Evolutionary conservation across 176 grass and related monocot species (phyloP).

Genomic region (Oryza brachyantha): DNA sequence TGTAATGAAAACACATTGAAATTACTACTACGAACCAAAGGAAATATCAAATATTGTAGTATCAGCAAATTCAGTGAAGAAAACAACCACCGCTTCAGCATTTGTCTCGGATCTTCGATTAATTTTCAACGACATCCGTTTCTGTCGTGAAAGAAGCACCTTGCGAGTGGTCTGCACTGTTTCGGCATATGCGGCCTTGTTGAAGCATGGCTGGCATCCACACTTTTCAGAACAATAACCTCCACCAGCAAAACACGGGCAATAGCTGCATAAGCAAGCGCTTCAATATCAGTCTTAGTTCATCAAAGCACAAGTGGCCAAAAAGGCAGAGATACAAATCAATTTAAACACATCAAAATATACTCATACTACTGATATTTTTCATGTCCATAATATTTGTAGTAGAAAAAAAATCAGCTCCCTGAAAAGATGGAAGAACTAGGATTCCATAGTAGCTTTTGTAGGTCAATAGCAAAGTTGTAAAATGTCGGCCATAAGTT

Average conservation of each 20-base stretch:
- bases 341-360: conserved; percentile 2
- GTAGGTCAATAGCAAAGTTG: not conserved
- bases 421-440: not conserved
- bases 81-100: conserved; percentile 47
- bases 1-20: conserved; percentile 4
- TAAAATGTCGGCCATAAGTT: not conserved
- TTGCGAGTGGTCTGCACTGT: conserved; percentile 62
- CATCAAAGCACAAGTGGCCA: not conserved
- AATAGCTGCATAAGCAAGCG: conserved; percentile 43
- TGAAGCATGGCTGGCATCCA: conserved; percentile 55
- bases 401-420: not conserved
- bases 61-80: conserved; percentile 14
- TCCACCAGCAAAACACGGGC: conserved; percentile 58
- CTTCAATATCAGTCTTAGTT: not conserved
- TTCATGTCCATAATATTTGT: not conserved
- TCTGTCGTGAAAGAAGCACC: conserved; percentile 56
- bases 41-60: not conserved
- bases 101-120: conserved; percentile 54
- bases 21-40: conserved; percentile 15
- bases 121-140: conserved; percentile 52
- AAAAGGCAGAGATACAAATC: not conserved
- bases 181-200: conserved; percentile 48
- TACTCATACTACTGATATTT: not conserved
- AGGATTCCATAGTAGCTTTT: not conserved
- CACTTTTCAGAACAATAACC: conserved; percentile 64